These are phyloP conservation scores for Xylaria sp. DNA, from an alignment of 2,329 filamentous ascomycete species.

Conservation along the genomic window DNA sequence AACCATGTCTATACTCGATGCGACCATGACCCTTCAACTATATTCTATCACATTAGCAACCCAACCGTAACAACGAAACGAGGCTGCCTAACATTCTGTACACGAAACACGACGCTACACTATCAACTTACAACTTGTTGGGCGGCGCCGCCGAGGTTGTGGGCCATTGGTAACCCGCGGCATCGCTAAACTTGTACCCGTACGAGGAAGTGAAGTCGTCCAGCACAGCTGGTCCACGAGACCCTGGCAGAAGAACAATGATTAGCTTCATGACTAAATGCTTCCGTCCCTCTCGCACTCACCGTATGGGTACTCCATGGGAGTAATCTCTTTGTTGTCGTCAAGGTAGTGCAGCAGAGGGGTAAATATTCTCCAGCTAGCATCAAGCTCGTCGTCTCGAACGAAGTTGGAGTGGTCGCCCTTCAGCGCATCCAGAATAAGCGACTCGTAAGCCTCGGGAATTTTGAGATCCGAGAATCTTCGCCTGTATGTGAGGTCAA, in stretches of 20 bases:
- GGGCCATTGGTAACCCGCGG: constrained; percentile 95
- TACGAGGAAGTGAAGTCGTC: constrained; percentile 99
- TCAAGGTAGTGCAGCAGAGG: constrained; percentile 98
- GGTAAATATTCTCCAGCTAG: constrained; percentile 98
- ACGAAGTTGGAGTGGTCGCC: constrained; percentile 99
- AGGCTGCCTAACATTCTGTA: constrained; percentile 45
- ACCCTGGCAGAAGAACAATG: constrained; percentile 69
- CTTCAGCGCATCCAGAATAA: constrained; percentile 97
- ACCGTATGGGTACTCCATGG: constrained; percentile 99
- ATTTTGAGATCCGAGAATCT: constrained; percentile 99
- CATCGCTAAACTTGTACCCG: constrained; percentile 98
- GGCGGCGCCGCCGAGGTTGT: constrained; percentile 74
- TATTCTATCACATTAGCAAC: constrained; percentile 37
- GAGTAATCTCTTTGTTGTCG: constrained; percentile 98
- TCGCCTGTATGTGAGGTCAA: constrained; percentile 96
- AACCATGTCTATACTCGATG: constrained; percentile 35
- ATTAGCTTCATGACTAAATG: constrained; percentile 6
- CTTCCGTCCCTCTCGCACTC: constrained; percentile 52
- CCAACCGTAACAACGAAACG: constrained; percentile 29
- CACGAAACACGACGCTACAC: constrained; percentile 41
- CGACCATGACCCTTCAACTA: constrained; percentile 41
- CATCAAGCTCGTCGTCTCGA: constrained; percentile 94
- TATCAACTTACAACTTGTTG: constrained; percentile 80
- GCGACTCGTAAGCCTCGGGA: constrained; percentile 96
- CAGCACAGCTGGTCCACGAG: constrained; percentile 92